Evolutionary conservation across 2,329 filamentous ascomycete species (phyloP), one percentile per base, ranked within the genome.

Genomic region (Ceratocystis destructans): DNA sequence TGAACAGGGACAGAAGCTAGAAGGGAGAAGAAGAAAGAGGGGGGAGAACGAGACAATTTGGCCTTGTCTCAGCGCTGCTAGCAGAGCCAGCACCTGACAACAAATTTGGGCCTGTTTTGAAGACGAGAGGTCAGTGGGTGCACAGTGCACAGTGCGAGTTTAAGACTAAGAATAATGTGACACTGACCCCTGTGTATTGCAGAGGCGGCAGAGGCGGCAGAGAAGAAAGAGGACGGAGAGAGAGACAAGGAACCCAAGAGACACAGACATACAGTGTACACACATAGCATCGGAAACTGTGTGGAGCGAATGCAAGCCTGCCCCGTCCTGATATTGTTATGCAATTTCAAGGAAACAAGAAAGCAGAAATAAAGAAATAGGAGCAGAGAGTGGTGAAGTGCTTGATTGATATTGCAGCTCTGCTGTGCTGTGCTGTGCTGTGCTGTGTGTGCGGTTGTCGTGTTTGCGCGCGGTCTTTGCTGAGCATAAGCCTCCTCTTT

Each of bases 171-270:
- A 25, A 12, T 28, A 17, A 48, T 63, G 61, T 33, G 46, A 63
- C 61, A 10, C 22, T 63, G 25, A 45, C 61, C 61, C 61, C 61
- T 63, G 61, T 44, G 44, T 5, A 50, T 6, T 48, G 12, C 61
- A 59, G 55, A 59, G 55, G 17, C 17, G 7, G 22, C 3, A 53
- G 22, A 28, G 48, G 17, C 17, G 7, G 22, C 3, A 53, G 48
- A 28, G 48, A 25, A n/a, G 22, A 4, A 57, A 25, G 12, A 57
- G 53, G 8, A 5, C 6, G 31, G 20, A 17, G 8, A 37, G 20
- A 37, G 20, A 45, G 22, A 50, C 45, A 37, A 33, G 28, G 20
- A n/a, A 15, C 7, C 37, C 20, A 10, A 53, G 25, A 20, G 37
- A 12, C n/a, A 50, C 17, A 50, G 25, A 3, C 22, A 37, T 28